phyloP scores from a whole-genome alignment of 1,284 basidiomycete genomes.

The Schizophyllum commune region DNA sequence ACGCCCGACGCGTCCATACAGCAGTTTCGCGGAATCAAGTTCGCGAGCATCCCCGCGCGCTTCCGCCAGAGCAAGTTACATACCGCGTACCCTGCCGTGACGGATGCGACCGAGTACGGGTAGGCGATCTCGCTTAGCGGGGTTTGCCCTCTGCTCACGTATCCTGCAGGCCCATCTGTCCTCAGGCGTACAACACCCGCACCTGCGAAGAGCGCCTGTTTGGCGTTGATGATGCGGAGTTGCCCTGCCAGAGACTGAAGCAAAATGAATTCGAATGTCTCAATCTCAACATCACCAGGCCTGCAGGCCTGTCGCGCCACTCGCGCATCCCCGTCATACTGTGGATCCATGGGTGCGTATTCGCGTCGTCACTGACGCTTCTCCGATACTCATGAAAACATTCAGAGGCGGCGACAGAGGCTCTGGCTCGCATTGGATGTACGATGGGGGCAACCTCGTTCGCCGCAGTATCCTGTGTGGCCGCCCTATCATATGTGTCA shows the following conservation, averaged over 20 bases:
- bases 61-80: conserved; percentile 63
- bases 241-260: conserved; percentile 45
- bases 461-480: conserved; percentile 50
- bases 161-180: conserved; percentile 56
- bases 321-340: conserved; percentile 66
- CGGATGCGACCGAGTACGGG: conserved; percentile 61
- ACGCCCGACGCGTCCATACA: conserved; percentile 47
- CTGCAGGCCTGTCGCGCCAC: conserved; percentile 40
- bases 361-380: conserved; percentile 3
- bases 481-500: conserved; percentile 62
- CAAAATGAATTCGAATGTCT: conserved; percentile 71
- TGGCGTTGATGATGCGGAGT: conserved; percentile 44
- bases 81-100: conserved; percentile 44
- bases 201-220: conserved; percentile 54
- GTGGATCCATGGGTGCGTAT: conserved; percentile 67
- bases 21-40: conserved; percentile 70
- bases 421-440: conserved; percentile 67
- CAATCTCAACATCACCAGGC: conserved; percentile 70
- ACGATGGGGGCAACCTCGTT: conserved; percentile 63
- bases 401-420: conserved; percentile 61
- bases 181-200: conserved; percentile 43
- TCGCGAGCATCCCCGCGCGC: conserved; percentile 62
- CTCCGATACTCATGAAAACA: conserved; percentile 3
- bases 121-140: conserved; percentile 20
- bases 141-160: conserved; percentile 1